Evolutionary conservation across 2,329 filamentous ascomycete genomes (phyloP), one percentile per base, ranked within the genome.

Genomic region (Lojkania enalia): DNA sequence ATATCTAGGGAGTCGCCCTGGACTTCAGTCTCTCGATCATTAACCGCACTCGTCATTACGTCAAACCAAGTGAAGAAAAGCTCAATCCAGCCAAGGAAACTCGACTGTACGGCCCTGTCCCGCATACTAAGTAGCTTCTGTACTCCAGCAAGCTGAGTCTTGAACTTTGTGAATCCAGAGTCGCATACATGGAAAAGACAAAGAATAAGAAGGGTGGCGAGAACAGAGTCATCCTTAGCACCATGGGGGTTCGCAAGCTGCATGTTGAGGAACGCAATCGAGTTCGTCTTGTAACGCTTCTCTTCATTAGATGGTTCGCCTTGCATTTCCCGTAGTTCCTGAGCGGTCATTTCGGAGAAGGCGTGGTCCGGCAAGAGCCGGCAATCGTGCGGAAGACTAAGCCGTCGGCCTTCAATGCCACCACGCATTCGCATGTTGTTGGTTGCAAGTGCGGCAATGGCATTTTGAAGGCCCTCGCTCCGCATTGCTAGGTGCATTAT

Each of bases 181-280:
- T 96, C 91, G 51, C 90, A 94, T 73, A 96, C 90, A 56, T 95
- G 88, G 67, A 95, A 96, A 49, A 96, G 84, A 65, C 90, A 96
- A 3, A 96, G 78, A 6, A 96, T 81, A 29, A 96, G 79, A 25
- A 96, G 83, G 3, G 90, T 95, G 2, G 90, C 91, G 20, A 96
- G 77, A 3, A 94, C 88, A 0, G 89, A 91, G 67, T 96, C 92
- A 57, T 94, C 86, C 42, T 86, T 84, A 3, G 90, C 87, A 58
- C 84, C 84, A 16, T 77, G 75, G 0, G 85, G 81, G 66, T 95
- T 86, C 43, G 88, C 86, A 41, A 97, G 78, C 66, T 95, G 88
- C 60, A 85, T 79, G 64, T 97, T 96, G 45, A 96, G 77, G 14
- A 91, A 80, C 48, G 86, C 82, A 49, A 96, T 90, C 0, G 91